Evolutionary conservation across 2,329 filamentous ascomycete genomes (phyloP).

Genomic region (Purpureocillium takamizusanense): DNA sequence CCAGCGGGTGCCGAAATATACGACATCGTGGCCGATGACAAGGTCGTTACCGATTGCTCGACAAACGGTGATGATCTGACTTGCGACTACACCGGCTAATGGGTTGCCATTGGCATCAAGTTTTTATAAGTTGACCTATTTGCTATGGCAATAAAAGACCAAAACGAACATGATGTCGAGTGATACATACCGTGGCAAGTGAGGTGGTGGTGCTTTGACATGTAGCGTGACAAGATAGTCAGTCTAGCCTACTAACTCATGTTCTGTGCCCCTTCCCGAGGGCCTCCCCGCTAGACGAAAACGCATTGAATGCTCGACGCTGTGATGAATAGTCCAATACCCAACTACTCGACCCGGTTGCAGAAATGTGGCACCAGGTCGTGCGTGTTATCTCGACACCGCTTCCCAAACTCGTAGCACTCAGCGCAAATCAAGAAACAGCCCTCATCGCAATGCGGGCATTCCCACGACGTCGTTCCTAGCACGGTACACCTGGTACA

Average conservation of each 20-base stretch:
- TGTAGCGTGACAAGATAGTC: no score
- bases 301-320: no score
- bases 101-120: no score
- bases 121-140: no score
- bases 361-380: slow-evolving; percentile 1
- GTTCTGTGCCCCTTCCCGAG: no score
- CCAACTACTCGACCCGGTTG: background rate
- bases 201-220: no score
- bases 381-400: slow-evolving; percentile 4
- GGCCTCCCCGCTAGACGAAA: no score
- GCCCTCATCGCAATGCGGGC: slow-evolving; percentile 6
- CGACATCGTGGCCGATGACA: slow-evolving; percentile 7
- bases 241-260: no score
- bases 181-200: no score
- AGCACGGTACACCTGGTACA: slow-evolving; percentile 7
- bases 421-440: slow-evolving; percentile 7
- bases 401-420: slow-evolving; percentile 1
- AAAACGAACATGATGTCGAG: no score
- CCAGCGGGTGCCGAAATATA: slow-evolving; percentile 10
- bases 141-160: no score
- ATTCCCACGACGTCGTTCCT: slow-evolving; percentile 2
- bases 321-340: background rate
- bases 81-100: slow-evolving; percentile 3
- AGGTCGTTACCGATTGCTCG: slow-evolving; percentile 5
- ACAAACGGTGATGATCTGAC: slow-evolving; percentile 6